Evolutionary conservation across 1,139 yeast genomes (phyloP).

Genomic region (Nadsonia starkeyi-henricii): DNA sequence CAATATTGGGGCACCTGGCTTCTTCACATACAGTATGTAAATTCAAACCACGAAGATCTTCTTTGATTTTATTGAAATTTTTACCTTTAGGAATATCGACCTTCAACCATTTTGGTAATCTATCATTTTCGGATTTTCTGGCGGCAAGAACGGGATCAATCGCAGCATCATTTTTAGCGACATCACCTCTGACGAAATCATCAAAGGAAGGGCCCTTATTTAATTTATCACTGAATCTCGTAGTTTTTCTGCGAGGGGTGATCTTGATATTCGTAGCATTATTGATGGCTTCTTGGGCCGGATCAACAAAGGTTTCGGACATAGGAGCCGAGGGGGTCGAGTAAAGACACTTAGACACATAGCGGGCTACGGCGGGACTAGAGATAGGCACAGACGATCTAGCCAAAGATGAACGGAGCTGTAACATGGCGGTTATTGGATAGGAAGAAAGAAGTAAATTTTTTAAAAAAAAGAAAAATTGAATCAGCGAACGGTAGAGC

Average conservation of each 20-base stretch:
- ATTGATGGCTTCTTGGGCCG: not conserved
- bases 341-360: not conserved
- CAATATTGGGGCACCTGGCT: conserved; percentile 96
- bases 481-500: no score
- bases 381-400: not conserved
- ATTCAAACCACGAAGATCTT: conserved; percentile 77
- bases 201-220: conserved; percentile 88
- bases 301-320: not conserved
- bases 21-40: conserved; percentile 96
- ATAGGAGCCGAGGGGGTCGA: not conserved
- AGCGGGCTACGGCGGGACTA: not conserved
- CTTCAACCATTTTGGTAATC: conserved; percentile 87
- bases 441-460: no score
- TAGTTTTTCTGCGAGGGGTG: conserved; percentile 14
- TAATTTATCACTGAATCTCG: conserved; percentile 55
- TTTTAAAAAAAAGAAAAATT: no score
- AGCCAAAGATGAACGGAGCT: not conserved
- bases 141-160: conserved; percentile 27
- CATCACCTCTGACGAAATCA: conserved; percentile 74
- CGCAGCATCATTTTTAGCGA: conserved; percentile 43
- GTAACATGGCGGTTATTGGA: not conserved
- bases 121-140: conserved; percentile 47
- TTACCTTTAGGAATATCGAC: conserved; percentile 92
- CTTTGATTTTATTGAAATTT: conserved; percentile 63
- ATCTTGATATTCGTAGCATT: not conserved